phyloP scores from a whole-genome alignment of 2,329 filamentous ascomycete species.

The Ceratocystis variospora region DNA sequence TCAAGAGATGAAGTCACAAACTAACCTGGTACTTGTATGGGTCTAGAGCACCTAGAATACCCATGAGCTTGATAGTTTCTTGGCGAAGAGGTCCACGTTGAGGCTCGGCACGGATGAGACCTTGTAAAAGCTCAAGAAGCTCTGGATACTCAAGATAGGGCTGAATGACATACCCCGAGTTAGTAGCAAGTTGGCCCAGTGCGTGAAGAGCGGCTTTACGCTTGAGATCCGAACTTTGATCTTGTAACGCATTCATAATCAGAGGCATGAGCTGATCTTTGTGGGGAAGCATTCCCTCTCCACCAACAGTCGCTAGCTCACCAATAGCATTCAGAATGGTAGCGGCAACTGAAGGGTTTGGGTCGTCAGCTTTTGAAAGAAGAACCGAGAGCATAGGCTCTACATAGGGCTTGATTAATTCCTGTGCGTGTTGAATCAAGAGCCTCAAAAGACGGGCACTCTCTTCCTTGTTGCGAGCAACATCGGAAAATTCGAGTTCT shows the following conservation, averaged over 20 bases:
- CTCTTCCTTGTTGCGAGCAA: constrained; percentile 87
- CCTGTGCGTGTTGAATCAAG: constrained; percentile 82
- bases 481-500: constrained; percentile 91
- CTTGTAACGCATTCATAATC: constrained; percentile 84
- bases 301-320: constrained; percentile 84
- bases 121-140: constrained; percentile 79
- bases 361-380: constrained; percentile 80
- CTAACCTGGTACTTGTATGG: constrained; percentile 72
- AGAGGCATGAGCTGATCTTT: constrained; percentile 88
- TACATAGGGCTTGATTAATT: constrained; percentile 89
- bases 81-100: constrained; percentile 73
- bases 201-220: constrained; percentile 83
- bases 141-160: constrained; percentile 93
- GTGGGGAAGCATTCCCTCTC: constrained; percentile 84
- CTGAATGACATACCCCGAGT: constrained; percentile 93
- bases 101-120: constrained; percentile 80
- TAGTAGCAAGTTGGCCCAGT: constrained; percentile 82
- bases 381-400: constrained; percentile 91
- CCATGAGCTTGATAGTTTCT: constrained; percentile 92
- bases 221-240: constrained; percentile 80
- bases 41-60: constrained; percentile 85
- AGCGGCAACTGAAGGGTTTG: constrained; percentile 75
- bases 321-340: constrained; percentile 93
- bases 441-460: constrained; percentile 86
- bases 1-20: not conserved